Evolutionary conservation across 2,329 filamentous ascomycete species (phyloP), one percentile per base, ranked within the genome.

Genomic region (Amauroascus verrucosus): DNA sequence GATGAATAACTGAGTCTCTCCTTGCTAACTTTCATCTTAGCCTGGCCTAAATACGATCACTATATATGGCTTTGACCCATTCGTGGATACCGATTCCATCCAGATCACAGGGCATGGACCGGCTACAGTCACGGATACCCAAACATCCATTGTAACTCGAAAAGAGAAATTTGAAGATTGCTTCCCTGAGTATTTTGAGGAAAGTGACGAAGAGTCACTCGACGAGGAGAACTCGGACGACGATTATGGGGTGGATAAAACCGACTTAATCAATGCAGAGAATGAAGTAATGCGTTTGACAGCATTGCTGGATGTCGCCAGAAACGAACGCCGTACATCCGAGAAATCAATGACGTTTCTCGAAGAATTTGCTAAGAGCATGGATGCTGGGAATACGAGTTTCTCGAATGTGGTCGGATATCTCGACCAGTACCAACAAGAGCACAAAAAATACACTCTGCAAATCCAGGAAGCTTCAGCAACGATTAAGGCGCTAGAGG

Each of bases 71-170:
- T 65, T 82, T 35, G 74, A 78, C 7, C 75, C 77, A 1, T 75
- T 71, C 1, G 71, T 76, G 7, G 75, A 81, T 59, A 71, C 77
- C 60, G 71, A 78, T 58, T 79, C 77, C 8, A 77, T 83, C 66
- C 80, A 80, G 59, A 74, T 83, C 32, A 78, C 82, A 59, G 79
- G 79, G 44, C 75, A 73, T 49, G 78, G 79, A n/a, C 63, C 73
- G 0, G 80, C 78, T 7, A 76, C 76, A 48, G 79, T 83, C 60
- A 78, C 76, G 9, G 81, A 86, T 60, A 82, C 85, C 57, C 75
- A 77, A 8, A 75, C 84, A 38, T 76, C 83, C 56, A 68, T 78
- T 6, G 68, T 83, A 8, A 74, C 75, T 1, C 81, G 82, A 57
- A 70, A 67, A 14, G 76, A 81, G 26, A 68, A 71, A 24, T 81